Evolutionary conservation across 768 basidiomycete genomes (phyloP), one percentile per base, ranked within the genome.

Genomic region (Lyophyllum shimeji): DNA sequence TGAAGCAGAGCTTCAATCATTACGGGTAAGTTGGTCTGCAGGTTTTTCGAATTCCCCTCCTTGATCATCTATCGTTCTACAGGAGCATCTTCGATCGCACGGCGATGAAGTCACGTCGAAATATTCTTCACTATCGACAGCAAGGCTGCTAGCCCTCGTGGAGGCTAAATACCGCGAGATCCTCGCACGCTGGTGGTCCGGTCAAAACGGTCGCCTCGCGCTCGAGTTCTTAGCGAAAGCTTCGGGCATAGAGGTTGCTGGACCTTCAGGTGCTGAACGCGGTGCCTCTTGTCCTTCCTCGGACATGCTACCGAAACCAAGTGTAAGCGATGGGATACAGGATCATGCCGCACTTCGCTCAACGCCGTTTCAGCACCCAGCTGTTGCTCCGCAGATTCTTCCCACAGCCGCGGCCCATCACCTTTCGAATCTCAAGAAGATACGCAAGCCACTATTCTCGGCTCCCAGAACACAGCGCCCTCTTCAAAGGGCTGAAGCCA

Each of bases 331-430:
- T 9, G 9, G 15, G 21, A 50, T 17, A 33, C 18, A 25, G 20
- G 20, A 17, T 44, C 7, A 8, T 5, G 3, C 6, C 13, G 12
- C 18, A 51, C 23, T 18, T 47, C 17, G n/a, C 27, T 31, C 15
- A 46, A n/a, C 27, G 24, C 5, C n/a, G n/a, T 40, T 29, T 12
- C 44, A 57, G 53, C 25, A 53, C 20, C 44, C 55, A 18, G 18
- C 21, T 33, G 49, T 33, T 2, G 23, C 52, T 6, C 55, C 60
- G 2, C 60, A 59, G 11, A 68, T 71, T 29, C 70, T 78, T 11
- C 79, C 78, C 1, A 66, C 79, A 23, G 76, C 79, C 24, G 80
- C 80, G 13, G 80, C 80, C 0, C 77, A 76, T 53, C 78, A 81
- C 53, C 80, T 77, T 0, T 53, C 65, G 0, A 58, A 71, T 42